phyloP scores from a whole-genome alignment of 2,329 filamentous ascomycete genomes.

The Hyphodiscus sp. region DNA sequence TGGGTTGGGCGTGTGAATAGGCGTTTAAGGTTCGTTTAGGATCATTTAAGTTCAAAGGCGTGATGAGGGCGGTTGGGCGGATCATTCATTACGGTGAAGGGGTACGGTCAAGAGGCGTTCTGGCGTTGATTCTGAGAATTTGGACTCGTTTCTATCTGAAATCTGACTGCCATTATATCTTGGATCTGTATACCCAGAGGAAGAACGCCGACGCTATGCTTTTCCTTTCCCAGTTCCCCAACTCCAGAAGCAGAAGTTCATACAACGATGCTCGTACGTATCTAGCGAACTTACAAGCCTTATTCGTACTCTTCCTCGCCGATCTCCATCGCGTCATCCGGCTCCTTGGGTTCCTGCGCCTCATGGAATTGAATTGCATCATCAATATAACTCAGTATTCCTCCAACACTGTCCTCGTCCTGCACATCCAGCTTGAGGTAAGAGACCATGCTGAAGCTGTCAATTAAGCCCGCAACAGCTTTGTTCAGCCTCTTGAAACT shows the following conservation, averaged over 20 bases:
- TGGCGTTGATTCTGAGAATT: not conserved
- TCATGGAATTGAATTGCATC: constrained; percentile 92
- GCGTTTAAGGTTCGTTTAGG: not conserved
- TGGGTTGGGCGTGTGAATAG: constrained; percentile 5
- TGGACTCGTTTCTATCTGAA: not conserved
- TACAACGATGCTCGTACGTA: constrained; percentile 15
- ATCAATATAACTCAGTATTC: constrained; percentile 85
- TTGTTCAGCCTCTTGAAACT: constrained; percentile 79
- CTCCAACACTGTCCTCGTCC: constrained; percentile 84
- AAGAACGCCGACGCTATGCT: constrained; percentile 18
- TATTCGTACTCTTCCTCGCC: constrained; percentile 35
- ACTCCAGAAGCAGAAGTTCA: not conserved
- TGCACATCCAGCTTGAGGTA: constrained; percentile 86
- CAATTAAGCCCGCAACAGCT: constrained; percentile 85
- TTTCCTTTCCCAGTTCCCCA: constrained; percentile 1
- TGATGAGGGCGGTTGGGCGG: not conserved
- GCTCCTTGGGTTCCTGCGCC: constrained; percentile 84
- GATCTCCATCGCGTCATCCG: constrained; percentile 54
- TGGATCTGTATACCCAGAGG: not conserved
- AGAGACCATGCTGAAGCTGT: constrained; percentile 97
- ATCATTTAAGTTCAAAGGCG: not conserved
- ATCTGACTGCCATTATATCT: not conserved
- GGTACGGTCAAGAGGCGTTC: not conserved
- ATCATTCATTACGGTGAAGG: not conserved
- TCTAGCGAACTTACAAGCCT: not conserved